Percentiles rank a stretch among this genome's conserved stretches.
Evolutionary conservation across 345 rosid genomes (phyloP).

Genomic region (Punica granatum): DNA sequence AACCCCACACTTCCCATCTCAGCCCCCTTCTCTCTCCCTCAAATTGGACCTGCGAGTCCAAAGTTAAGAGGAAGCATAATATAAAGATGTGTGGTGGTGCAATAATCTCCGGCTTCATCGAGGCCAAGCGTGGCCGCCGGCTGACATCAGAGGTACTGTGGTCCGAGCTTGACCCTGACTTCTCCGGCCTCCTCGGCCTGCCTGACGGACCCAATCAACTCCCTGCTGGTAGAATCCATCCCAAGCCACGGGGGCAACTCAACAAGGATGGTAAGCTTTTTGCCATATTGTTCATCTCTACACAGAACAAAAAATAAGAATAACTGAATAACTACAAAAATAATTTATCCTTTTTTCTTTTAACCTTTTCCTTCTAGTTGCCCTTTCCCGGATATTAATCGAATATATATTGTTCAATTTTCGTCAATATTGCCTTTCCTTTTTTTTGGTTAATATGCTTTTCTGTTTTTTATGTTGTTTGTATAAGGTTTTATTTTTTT

Average conservation of each 20-base stretch:
- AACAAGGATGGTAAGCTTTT: constrained; percentile 23
- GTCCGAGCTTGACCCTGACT: constrained; percentile 24
- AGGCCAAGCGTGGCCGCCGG: constrained; percentile 31
- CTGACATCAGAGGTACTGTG: constrained; percentile 46
- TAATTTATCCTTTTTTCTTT: no score
- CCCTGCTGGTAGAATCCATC: constrained; percentile 3
- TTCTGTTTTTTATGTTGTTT: no score
- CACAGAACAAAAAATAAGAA: no score
- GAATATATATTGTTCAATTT: no score
- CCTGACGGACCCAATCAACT: constrained; percentile 6
- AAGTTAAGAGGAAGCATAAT: not conserved
- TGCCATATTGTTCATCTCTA: no score
- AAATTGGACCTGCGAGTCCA: not conserved
- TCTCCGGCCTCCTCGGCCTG: constrained; percentile 25
- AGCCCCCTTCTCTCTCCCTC: not conserved
- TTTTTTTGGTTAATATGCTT: no score
- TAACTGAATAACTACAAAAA: no score
- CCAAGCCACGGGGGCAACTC: constrained; percentile 10
- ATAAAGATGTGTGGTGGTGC: constrained; percentile 78
- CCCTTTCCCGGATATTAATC: no score
- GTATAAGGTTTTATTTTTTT: no score
- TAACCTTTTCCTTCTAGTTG: no score
- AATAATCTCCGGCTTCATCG: constrained; percentile 37
- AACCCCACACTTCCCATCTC: not conserved
- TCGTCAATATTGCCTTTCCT: no score